Evolutionary conservation across 768 basidiomycete species (phyloP).

Genomic region (Mycena alexandri): DNA sequence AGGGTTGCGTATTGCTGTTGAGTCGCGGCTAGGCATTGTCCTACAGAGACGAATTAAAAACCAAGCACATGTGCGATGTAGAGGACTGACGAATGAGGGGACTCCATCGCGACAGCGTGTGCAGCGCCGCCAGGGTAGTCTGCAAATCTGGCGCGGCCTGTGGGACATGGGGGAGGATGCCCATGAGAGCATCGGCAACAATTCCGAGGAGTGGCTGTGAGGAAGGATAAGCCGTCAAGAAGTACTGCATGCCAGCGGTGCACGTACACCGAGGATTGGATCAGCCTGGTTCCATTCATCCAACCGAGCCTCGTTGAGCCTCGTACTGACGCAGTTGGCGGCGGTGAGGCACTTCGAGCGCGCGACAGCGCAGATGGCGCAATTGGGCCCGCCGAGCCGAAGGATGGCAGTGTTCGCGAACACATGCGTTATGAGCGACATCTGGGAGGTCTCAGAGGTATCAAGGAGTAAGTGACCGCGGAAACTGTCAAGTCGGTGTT

Average conservation of each 20-base stretch:
- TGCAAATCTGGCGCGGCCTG: background rate
- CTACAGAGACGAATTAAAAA: background rate
- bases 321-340: background rate
- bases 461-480: background rate
- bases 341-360: constrained; percentile 20
- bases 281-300: constrained; percentile 10
- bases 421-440: background rate
- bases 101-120: constrained; percentile 1
- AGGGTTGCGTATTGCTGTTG: no score
- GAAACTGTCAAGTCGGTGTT: constrained; percentile 8
- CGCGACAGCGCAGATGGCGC: background rate
- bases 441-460: background rate
- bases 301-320: background rate
- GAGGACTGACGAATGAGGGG: constrained; percentile 6
- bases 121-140: background rate
- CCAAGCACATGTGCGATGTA: background rate
- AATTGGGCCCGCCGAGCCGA: constrained; percentile 15
- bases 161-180: background rate
- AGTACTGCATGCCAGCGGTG: background rate
- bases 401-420: constrained; percentile 23
- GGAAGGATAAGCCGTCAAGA: background rate
- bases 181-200: constrained; percentile 3
- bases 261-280: constrained; percentile 28
- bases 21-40: background rate
- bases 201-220: constrained; percentile 8